These are phyloP conservation scores for Fagopyrum homotropicum DNA, from an alignment of 148 eudicot genomes.

Conservation along the genomic window DNA sequence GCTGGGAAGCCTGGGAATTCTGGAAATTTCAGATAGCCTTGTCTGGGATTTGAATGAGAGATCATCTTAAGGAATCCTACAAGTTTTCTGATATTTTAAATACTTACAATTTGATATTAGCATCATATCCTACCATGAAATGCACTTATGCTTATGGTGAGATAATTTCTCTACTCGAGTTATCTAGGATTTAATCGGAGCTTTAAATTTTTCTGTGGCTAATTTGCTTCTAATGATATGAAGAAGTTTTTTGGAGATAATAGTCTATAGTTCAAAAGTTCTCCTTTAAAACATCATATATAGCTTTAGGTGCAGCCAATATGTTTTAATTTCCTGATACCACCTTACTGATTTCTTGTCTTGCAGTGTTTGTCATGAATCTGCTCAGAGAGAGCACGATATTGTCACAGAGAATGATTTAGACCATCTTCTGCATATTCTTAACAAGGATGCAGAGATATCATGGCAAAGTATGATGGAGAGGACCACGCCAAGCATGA, in stretches of 20 bases:
- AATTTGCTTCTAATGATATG: not conserved
- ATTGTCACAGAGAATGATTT: constrained; percentile 59
- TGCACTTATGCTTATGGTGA: not conserved
- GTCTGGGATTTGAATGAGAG: not conserved
- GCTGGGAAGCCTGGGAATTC: not conserved
- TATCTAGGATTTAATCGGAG: not conserved
- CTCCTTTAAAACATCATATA: not conserved
- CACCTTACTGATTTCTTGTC: not conserved
- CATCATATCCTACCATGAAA: not conserved
- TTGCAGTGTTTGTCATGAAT: constrained; percentile 25
- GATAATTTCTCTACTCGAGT: not conserved
- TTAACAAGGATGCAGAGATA: constrained; percentile 56
- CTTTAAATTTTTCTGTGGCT: not conserved
- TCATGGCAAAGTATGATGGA: constrained; percentile 82
- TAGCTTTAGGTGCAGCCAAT: not conserved
- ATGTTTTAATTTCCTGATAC: not conserved
- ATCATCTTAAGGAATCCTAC: not conserved
- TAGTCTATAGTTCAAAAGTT: not conserved
- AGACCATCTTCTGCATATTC: constrained; percentile 54
- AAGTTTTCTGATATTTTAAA: not conserved
- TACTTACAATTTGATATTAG: not conserved
- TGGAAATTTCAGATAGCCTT: not conserved
- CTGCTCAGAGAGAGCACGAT: constrained; percentile 34
- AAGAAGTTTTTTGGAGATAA: not conserved
- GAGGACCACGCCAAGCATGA: constrained; percentile 56